Conservation (phyloP, 2,329 filamentous ascomycete species). For the Xylaria sp. region DNA sequence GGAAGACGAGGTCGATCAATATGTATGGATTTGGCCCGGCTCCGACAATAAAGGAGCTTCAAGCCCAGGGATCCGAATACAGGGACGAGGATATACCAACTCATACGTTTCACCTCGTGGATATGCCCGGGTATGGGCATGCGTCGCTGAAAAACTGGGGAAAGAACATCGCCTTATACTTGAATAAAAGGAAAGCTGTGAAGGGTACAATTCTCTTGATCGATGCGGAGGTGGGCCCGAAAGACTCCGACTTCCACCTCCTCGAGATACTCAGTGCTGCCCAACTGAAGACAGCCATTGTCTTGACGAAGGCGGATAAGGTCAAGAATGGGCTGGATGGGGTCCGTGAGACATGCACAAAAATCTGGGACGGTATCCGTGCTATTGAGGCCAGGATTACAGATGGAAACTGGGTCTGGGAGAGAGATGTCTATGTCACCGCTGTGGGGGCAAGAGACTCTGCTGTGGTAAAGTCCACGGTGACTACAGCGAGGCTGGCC, state of each 20-base stretch:
- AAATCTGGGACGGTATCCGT: constrained; percentile 45
- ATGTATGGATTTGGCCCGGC: constrained; percentile 64
- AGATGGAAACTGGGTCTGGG: constrained; percentile 45
- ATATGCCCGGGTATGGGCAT: constrained; percentile 64
- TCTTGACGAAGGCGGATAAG: constrained; percentile 70
- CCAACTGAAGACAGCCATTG: constrained; percentile 59
- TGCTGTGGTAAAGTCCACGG: constrained; percentile 40
- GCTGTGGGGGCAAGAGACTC: constrained; percentile 46
- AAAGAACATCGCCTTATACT: constrained; percentile 62
- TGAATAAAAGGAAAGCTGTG: constrained; percentile 59
- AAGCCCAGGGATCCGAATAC: constrained; percentile 36
- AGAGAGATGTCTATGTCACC: constrained; percentile 49
- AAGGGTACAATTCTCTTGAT: constrained; percentile 65
- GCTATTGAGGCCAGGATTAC: constrained; percentile 39
- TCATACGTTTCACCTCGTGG: constrained; percentile 62
- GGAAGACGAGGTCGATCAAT: constrained; percentile 66
- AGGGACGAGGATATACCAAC: constrained; percentile 55
- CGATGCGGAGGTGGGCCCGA: constrained; percentile 63
- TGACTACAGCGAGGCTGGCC: constrained; percentile 46
- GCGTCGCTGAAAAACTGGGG: constrained; percentile 63
- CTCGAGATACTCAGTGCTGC: constrained; percentile 59
- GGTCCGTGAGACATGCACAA: constrained; percentile 44
- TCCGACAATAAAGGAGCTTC: constrained; percentile 44
- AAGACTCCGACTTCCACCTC: constrained; percentile 60
- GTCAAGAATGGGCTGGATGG: constrained; percentile 46